Evolutionary conservation across 2,329 filamentous ascomycete species (phyloP).

Genomic region (Dendrostoma leiphaemia): DNA sequence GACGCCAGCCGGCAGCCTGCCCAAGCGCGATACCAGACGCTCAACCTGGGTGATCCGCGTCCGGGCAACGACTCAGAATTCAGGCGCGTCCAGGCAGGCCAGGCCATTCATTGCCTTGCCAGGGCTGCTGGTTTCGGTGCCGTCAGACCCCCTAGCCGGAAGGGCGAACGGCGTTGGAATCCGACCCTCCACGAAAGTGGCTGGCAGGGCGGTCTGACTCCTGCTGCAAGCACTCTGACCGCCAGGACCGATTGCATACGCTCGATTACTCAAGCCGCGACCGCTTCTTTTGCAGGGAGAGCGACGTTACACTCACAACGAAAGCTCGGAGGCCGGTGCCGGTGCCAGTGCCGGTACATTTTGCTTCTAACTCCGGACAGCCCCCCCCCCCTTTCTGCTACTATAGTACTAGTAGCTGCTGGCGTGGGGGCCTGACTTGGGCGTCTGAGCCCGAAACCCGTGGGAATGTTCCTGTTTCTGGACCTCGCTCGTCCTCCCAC

Average conservation of each 20-base stretch:
- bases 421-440: no score
- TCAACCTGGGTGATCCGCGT: constrained; percentile 4
- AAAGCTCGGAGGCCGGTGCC: background rate
- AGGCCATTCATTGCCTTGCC: no score
- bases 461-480: constrained; percentile 6
- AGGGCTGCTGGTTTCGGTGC: no score
- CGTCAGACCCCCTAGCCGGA: no score
- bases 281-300: constrained; percentile 1
- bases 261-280: constrained; percentile 5
- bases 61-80: constrained; percentile 17
- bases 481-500: background rate
- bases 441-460: constrained; percentile 12
- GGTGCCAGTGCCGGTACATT: no score
- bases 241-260: background rate
- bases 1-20: constrained; percentile 7
- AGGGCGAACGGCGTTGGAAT: background rate
- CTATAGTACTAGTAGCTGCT: background rate
- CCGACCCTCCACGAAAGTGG: constrained; percentile 5
- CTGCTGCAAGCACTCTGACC: background rate
- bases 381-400: background rate
- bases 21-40: background rate
- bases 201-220: constrained; percentile 9
- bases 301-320: background rate
- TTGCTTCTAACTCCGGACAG: constrained; percentile 1
- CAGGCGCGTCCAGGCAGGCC: no score